Evolutionary conservation across 2,329 filamentous ascomycete species (phyloP).

Genomic region (Dissoconium aciculare): DNA sequence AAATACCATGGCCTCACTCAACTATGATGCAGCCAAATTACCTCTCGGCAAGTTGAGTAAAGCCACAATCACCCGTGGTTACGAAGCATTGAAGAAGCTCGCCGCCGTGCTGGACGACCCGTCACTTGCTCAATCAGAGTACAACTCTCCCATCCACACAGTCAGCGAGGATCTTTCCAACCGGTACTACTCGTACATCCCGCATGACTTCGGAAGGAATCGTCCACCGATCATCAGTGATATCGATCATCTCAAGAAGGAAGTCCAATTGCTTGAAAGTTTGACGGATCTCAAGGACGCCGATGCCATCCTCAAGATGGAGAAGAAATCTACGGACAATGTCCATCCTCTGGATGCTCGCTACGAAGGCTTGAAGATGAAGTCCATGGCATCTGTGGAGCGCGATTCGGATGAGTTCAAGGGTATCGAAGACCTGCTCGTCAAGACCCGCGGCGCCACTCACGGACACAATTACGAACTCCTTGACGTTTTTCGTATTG

Average conservation of each 20-base stretch:
- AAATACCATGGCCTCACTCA: slow-evolving; percentile 45
- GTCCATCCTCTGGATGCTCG: slow-evolving; percentile 57
- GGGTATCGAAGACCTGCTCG: slow-evolving; percentile 51
- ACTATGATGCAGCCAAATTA: slow-evolving; percentile 61
- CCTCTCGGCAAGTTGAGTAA: slow-evolving; percentile 77
- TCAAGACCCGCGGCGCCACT: slow-evolving; percentile 49
- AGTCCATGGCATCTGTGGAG: slow-evolving; percentile 61
- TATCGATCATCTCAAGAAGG: slow-evolving; percentile 48
- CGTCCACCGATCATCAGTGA: slow-evolving; percentile 53
- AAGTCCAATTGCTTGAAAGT: slow-evolving; percentile 66
- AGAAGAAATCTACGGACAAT: slow-evolving; percentile 29
- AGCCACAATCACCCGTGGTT: slow-evolving; percentile 58
- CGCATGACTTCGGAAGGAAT: slow-evolving; percentile 62
- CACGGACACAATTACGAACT: slow-evolving; percentile 48
- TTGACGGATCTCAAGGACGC: slow-evolving; percentile 77
- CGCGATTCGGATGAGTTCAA: slow-evolving; percentile 45
- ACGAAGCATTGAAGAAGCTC: slow-evolving; percentile 61
- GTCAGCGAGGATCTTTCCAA: slow-evolving; percentile 56
- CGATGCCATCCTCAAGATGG: slow-evolving; percentile 56
- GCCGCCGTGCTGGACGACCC: slow-evolving; percentile 48
- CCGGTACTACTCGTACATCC: slow-evolving; percentile 65
- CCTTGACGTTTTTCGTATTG: slow-evolving; percentile 67
- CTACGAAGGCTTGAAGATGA: slow-evolving; percentile 53
- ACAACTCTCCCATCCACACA: slow-evolving; percentile 9
- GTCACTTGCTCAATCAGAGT: slow-evolving; percentile 31